phyloP scores from a whole-genome alignment of 148 eudicot genomes.

The Heliosperma pusillum region DNA sequence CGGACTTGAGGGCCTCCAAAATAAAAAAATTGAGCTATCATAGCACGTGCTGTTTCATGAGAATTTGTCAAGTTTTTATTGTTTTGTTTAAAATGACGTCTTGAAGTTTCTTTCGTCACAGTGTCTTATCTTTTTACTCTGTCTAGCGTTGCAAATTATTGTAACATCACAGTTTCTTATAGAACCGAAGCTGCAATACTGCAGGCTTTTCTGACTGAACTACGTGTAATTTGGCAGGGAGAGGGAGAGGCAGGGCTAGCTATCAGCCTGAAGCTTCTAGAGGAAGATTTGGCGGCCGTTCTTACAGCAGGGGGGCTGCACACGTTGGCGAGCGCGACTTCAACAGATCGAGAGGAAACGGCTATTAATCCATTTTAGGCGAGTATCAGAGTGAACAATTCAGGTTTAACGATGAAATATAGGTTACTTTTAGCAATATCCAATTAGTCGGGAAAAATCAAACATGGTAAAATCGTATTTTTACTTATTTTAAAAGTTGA shows the following conservation, averaged over 20 bases:
- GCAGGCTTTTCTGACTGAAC: slow-evolving; percentile 1
- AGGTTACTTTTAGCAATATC: slow-evolving; percentile 21
- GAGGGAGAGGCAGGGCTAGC: slow-evolving; percentile 75
- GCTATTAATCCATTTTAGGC: slow-evolving; percentile 44
- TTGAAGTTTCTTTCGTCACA: too few species aligned
- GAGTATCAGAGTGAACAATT: slow-evolving; percentile 39
- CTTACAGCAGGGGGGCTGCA: slow-evolving; percentile 45
- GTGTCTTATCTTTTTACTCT: too few species aligned
- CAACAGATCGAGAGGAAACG: slow-evolving; percentile 70
- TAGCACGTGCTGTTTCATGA: too few species aligned
- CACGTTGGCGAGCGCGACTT: slow-evolving; percentile 51
- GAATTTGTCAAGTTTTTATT: too few species aligned
- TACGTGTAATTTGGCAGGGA: slow-evolving; percentile 43
- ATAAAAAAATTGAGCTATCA: too few species aligned
- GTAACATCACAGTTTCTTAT: too few species aligned
- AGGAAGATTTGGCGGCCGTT: slow-evolving; percentile 64
- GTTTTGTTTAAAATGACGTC: too few species aligned
- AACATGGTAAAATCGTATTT: slow-evolving; percentile 11
- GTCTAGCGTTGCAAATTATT: too few species aligned
- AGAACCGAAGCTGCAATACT: background rate
- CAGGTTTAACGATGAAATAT: slow-evolving; percentile 26
- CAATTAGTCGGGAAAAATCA: slow-evolving; percentile 3
- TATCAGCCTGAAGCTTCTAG: slow-evolving; percentile 56
- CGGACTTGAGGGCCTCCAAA: too few species aligned
- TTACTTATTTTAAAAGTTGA: slow-evolving; percentile 16